Percentiles rank a stretch among this genome's conserved stretches.
Evolutionary conservation across 2,329 filamentous ascomycete species (phyloP).

Genomic region (Phoma sp.): DNA sequence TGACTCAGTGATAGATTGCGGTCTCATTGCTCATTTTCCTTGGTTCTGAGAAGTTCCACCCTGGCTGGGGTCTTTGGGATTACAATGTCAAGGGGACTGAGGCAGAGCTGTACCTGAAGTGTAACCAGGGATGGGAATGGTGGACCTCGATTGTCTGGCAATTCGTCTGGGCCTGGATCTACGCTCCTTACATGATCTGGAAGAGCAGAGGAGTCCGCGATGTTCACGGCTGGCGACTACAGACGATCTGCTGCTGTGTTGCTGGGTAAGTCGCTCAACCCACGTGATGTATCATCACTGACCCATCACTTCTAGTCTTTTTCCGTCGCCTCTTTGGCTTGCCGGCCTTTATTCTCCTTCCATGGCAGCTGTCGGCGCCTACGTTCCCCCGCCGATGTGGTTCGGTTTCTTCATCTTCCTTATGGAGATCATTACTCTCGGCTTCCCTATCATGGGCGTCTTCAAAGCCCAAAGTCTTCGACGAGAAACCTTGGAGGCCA

Average conservation of each 20-base stretch:
- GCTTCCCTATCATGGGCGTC: slow-evolving; percentile 40
- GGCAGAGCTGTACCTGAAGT: slow-evolving; percentile 31
- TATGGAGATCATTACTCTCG: slow-evolving; percentile 41
- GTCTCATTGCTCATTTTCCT: slow-evolving; percentile 42
- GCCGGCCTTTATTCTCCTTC: slow-evolving; percentile 39
- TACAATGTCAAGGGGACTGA: slow-evolving; percentile 35
- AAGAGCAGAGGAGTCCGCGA: slow-evolving; percentile 42
- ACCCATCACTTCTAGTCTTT: slow-evolving; percentile 26
- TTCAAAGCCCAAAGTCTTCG: slow-evolving; percentile 34
- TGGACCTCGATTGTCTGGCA: slow-evolving; percentile 47
- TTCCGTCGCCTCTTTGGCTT: slow-evolving; percentile 44
- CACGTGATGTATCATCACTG: background rate
- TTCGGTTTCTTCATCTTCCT: slow-evolving; percentile 42
- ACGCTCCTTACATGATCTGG: slow-evolving; percentile 44
- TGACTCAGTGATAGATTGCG: slow-evolving; percentile 19
- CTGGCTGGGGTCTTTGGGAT: slow-evolving; percentile 38
- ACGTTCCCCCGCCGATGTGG: slow-evolving; percentile 38
- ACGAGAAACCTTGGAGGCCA: slow-evolving; percentile 42
- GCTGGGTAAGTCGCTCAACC: slow-evolving; percentile 32
- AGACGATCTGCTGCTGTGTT: slow-evolving; percentile 44
- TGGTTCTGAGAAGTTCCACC: slow-evolving; percentile 42
- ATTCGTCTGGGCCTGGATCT: slow-evolving; percentile 46
- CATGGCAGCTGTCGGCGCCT: slow-evolving; percentile 33
- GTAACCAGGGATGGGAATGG: slow-evolving; percentile 46
- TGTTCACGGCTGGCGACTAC: slow-evolving; percentile 41